Evolutionary conservation across 225 moss, liverwort and hornwort species (phyloP), one percentile per base, ranked within the genome.

Genomic region (Climacium dendroides): DNA sequence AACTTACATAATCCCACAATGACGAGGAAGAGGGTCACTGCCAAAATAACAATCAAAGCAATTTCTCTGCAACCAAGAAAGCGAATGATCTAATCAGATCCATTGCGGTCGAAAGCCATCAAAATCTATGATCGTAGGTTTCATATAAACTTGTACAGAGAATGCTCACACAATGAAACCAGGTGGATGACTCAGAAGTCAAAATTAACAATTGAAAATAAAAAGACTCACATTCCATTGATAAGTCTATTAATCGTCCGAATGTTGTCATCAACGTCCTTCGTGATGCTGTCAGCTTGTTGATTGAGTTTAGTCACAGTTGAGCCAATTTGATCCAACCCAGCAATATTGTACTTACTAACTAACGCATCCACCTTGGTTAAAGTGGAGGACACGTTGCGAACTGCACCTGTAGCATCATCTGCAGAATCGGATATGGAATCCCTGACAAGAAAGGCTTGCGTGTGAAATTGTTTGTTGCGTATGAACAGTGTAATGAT

Each of bases 401-500:
- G 91, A 78, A 96, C 92, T 30, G 90, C 79, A 22, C 87, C 90
- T 41, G 94, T 92, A 47, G 94, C 96, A 78, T 92, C 90, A 66
- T 82, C 72, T 53, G 95, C 93, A 10, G 94, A 91, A 45, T 60
- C 19, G 37, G 61, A 82, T 28, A 96, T 88, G 65, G 94, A 92
- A 45, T 92, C 72, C 74, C 92, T 90, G 30, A 96, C 89, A 15
- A 35, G 89, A 39, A 91, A 91, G 7, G 94, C 96, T 91, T 96
- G 92, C 10, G 75, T 89, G 35, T 91, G 91, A 15, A 96, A 93
- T 60, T 95, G 92, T 15, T 16, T 91, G 84, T 92, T 94, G 53
- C 95, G 93, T 22, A 94, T 53, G 45, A 93, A 96, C 53, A 96
- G 32, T 13, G 92, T 91, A 48, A 95, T 88, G 28, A 93, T 91